Percentiles rank a stretch among this genome's conserved stretches.
Evolutionary conservation across 345 rosid genomes (phyloP).

Genomic region (Linum lewisii): DNA sequence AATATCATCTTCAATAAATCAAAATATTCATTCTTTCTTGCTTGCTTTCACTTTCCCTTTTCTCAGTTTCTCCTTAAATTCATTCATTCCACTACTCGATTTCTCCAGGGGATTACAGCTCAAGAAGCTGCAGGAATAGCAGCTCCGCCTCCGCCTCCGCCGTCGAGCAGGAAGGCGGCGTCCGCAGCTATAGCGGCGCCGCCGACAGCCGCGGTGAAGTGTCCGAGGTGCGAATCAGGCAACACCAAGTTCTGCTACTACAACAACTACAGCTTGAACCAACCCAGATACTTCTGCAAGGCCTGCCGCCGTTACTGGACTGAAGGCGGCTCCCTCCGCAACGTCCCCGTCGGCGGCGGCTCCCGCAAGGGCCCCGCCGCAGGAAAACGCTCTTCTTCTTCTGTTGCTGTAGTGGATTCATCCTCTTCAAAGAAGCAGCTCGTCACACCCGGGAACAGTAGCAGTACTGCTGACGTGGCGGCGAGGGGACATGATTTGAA

Average conservation of each 20-base stretch:
- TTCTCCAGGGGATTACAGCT: too few relatives aligned
- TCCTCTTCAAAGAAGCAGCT: conserved; percentile 25
- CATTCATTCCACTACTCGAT: too few relatives aligned
- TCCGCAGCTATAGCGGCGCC: conserved; percentile 13
- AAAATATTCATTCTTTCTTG: too few relatives aligned
- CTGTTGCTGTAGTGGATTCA: conserved; percentile 31
- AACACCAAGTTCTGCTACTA: conserved; percentile 87
- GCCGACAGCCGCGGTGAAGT: conserved; percentile 27
- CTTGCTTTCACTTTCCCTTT: too few relatives aligned
- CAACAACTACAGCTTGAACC: conserved; percentile 80
- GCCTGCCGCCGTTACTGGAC: conserved; percentile 83
- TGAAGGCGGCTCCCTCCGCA: conserved; percentile 67
- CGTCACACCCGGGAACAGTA: too few relatives aligned
- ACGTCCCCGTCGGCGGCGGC: conserved; percentile 77
- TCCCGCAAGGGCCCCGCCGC: conserved; percentile 50
- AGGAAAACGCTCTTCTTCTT: conserved; percentile 37
- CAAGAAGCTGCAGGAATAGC: too few relatives aligned
- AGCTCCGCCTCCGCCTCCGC: too few relatives aligned
- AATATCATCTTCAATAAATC: too few relatives aligned
- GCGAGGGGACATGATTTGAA: too few relatives aligned
- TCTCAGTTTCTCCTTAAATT: too few relatives aligned
- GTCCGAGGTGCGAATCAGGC: conserved; percentile 70
- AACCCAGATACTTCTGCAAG: conserved; percentile 83
- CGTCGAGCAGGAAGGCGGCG: too few relatives aligned
- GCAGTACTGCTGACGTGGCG: too few relatives aligned